Evolutionary conservation across 768 basidiomycete species (phyloP), one percentile per base, ranked within the genome.

Genomic region (Phaeotremella fagi): DNA sequence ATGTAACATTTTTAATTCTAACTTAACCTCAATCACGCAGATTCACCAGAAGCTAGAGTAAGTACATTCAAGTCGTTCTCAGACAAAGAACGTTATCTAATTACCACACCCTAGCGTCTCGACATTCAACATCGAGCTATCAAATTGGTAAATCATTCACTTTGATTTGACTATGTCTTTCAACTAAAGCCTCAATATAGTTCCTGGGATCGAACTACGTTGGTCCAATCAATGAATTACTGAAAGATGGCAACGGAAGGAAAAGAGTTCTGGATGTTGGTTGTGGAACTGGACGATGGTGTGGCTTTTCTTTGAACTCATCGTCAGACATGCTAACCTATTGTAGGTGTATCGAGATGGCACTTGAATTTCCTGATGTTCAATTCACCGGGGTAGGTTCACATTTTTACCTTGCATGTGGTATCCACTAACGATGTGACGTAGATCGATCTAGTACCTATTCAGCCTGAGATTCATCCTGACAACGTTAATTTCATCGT

Each of bases 231-330:
- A 9, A 14, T 3, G 28, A 27, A 4, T 24, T 16, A 11, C 46
- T 48, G 12, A 33, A 48, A n/a, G 14, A 14, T 14, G 46, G 20
- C 3, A 12, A 12, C 6, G 16, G 14, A 15, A 4, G 26, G 5
- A 48, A 48, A 33, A 29, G 46, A 18, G 35, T 58, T 3, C 20
- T 58, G 24, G 56, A 58, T 37, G 38, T 53, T 14, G 51, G 56
- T 14, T 58, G 56, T 28, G 56, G 56, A 6, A 53, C 56, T 6
- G 56, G 51, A 15, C 42, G 42, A 25, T 58, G 56, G 56, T 28
- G 4, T 5, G 46, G 28, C 31, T 33, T 16, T 16, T 33, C 31
- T 33, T 33, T 33, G 16, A 7, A 33, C 31, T 33, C 31, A 4
- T 33, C 31, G 31, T 33, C 7, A 7, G 9, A 33, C 31, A 33